phyloP scores from a whole-genome alignment of 75 land plant species.

The Chamaecyparis obtusa region DNA sequence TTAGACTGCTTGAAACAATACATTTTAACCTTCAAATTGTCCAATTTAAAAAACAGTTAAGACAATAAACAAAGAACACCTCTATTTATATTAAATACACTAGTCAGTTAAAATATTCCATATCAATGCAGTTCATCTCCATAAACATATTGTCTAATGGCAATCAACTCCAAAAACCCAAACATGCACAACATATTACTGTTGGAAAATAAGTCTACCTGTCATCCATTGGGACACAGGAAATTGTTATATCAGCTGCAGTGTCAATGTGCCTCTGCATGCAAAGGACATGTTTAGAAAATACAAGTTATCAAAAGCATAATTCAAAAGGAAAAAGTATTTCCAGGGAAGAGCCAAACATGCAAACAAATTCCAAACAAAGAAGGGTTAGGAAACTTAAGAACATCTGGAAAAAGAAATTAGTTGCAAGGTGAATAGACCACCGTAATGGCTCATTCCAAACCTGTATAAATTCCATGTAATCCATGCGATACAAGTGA shows the following conservation, averaged over 20 bases:
- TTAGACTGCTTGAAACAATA: neutral
- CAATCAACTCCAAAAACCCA: neutral
- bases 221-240: constrained; percentile 57
- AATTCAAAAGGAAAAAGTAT: neutral
- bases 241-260: constrained; percentile 49
- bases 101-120: neutral
- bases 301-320: neutral
- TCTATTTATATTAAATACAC: neutral
- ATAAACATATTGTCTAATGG: neutral
- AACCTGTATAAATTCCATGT: constrained; percentile 79
- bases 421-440: neutral
- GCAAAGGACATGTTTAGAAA: constrained; percentile 1
- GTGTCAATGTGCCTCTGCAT: constrained; percentile 50
- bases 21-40: neutral
- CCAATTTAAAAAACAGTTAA: neutral
- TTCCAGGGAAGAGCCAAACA: neutral
- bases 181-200: neutral
- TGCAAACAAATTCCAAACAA: neutral
- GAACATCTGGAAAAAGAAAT: neutral
- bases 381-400: neutral
- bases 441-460: neutral
- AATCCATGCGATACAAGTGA: constrained; percentile 77
- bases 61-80: neutral
- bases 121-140: neutral
- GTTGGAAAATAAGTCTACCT: constrained; percentile 22